Evolutionary conservation across 768 basidiomycete species (phyloP), one percentile per base, ranked within the genome.

Genomic region (Kwoniella sp.): DNA sequence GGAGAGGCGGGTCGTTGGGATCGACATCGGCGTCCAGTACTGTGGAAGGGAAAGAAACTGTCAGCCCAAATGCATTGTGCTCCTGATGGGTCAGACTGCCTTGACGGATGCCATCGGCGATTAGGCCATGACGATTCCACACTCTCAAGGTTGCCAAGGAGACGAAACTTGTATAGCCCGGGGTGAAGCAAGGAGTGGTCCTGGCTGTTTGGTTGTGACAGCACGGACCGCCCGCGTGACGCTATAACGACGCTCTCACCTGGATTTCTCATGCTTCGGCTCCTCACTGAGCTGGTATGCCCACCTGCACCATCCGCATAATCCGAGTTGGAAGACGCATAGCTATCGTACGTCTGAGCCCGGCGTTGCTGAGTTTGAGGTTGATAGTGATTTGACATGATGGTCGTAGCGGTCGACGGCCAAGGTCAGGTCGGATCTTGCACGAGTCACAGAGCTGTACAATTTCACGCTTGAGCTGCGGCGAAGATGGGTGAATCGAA

Each of bases 301-400:
- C 59, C 1, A n/a, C 55, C 66, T 34, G 29, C 20, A 0, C 50
- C 66, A 58, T 66, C 66, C 31, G 61, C 58, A 45, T 66, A 55
- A 22, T 68, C 41, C 22, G 54, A 28, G 41, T 30, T 61, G 11
- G 60, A 23, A 31, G 68, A 61, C n/a, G 54, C 30, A 56, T 71
- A 65, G 25, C 61, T 45, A 34, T 72, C 71, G 54, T 77, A 74
- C 23, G 75, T 74, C 58, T 73, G 75, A 37, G 72, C 68, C 29
- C 72, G 68, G 25, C 72, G 74, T 31, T 67, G 70, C 15, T 41
- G 53, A 45, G 41, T 17, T 45, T 45, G 41, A 45, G 41, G 41
- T 17, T 45, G 41, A 20, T 45, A 45, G 20, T 45, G 41, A 45
- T 45, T 8, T 45, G 41, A 45, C 41, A 45, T 45, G 41, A 17